phyloP scores from a whole-genome alignment of 2,329 filamentous ascomycete genomes.

The Madurella mycetomatis region DNA sequence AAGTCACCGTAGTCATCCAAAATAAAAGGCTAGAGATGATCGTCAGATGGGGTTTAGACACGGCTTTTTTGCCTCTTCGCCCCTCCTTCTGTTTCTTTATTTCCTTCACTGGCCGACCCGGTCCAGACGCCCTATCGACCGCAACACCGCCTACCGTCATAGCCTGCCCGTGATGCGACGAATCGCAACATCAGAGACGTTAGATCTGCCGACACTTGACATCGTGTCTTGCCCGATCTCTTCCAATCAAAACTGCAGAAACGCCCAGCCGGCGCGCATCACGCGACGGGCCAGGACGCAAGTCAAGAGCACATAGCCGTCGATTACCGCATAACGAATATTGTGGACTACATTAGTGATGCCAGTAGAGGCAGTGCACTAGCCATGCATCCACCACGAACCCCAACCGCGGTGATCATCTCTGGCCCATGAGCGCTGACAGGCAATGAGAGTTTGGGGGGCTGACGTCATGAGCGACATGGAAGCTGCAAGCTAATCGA shows the following conservation, averaged over 20 bases:
- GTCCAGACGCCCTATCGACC: background rate
- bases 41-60: background rate
- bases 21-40: background rate
- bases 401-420: background rate
- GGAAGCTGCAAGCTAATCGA: background rate
- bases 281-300: background rate
- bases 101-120: background rate
- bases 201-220: background rate
- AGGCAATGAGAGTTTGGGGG: background rate
- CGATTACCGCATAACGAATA: background rate
- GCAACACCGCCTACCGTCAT: background rate
- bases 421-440: background rate
- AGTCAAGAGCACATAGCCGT: background rate
- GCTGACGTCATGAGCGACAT: conserved; percentile 4
- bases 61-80: background rate
- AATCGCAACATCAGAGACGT: background rate
- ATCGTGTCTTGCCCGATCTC: background rate
- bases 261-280: background rate
- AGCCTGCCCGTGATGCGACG: background rate
- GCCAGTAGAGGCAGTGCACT: background rate
- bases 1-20: too few species aligned
- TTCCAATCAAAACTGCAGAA: background rate
- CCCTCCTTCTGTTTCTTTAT: background rate
- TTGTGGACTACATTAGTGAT: background rate
- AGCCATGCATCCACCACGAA: background rate